A percentile compares a stretch with the other conserved stretches of the same genome.
phyloP scores from a whole-genome alignment of 2,329 filamentous ascomycete genomes.

The Hypoxylon sp. region DNA sequence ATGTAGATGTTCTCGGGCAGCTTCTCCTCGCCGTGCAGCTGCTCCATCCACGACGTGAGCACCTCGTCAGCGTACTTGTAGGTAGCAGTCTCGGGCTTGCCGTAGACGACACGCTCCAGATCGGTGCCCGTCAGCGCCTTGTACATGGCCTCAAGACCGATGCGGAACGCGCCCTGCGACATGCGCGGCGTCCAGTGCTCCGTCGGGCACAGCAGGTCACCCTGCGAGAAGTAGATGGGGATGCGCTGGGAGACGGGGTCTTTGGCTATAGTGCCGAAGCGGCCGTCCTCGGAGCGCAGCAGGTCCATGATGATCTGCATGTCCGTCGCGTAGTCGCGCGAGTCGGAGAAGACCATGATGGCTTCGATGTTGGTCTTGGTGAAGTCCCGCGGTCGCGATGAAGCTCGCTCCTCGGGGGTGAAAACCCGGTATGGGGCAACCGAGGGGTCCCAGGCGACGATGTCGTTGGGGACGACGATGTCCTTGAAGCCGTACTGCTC shows the following conservation, averaged over 20 bases:
- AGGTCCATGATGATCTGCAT: conserved; percentile 81
- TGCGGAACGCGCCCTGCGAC: conserved; percentile 79
- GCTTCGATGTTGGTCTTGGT: conserved; percentile 75
- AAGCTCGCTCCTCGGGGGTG: conserved; percentile 70
- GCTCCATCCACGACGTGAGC: conserved; percentile 76
- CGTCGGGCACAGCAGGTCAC: conserved; percentile 64
- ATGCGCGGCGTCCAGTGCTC: conserved; percentile 72
- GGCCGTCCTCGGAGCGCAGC: conserved; percentile 72
- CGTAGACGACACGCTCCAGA: conserved; percentile 78
- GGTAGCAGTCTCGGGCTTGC: conserved; percentile 77
- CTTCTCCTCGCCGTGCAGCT: conserved; percentile 75
- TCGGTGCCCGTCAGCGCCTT: conserved; percentile 73
- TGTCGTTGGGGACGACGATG: conserved; percentile 76
- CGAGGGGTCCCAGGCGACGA: conserved; percentile 72
- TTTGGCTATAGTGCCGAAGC: conserved; percentile 69
- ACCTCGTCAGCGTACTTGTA: conserved; percentile 82
- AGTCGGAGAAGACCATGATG: conserved; percentile 78
- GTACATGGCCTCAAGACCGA: conserved; percentile 77
- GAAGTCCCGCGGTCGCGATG: conserved; percentile 75
- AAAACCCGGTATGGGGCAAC: conserved; percentile 75
- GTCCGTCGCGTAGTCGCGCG: conserved; percentile 76
- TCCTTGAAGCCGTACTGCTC: conserved; percentile 78
- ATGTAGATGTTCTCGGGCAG: conserved; percentile 77
- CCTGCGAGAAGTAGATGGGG: conserved; percentile 71
- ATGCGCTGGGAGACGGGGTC: conserved; percentile 72